A percentile compares a stretch with the other conserved stretches of the same genome.
Conservation (phyloP, 345 rosid species). For the Diplotaxis tenuifolia region DNA sequence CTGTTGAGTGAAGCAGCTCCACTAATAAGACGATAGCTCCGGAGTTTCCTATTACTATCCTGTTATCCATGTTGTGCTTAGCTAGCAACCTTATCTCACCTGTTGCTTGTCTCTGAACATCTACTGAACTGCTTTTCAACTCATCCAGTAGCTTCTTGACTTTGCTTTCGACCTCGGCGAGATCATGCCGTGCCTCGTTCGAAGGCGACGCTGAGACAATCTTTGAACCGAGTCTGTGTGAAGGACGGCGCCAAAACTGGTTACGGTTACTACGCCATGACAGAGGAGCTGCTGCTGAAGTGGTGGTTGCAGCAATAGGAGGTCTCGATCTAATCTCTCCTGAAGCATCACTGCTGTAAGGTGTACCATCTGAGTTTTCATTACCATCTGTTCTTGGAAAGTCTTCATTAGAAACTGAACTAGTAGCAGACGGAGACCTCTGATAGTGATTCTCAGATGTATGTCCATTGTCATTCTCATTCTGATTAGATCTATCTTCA, state of each 20-base stretch:
- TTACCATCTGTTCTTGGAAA: constrained; percentile 55
- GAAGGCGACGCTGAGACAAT: constrained; percentile 66
- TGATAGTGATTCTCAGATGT: constrained; percentile 44
- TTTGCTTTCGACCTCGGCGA: constrained; percentile 68
- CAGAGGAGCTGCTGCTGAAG: constrained; percentile 42
- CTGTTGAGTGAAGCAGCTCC: constrained; percentile 62
- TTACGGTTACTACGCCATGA: constrained; percentile 56
- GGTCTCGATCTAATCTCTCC: constrained; percentile 67
- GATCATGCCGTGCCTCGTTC: constrained; percentile 67
- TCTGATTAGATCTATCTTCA: constrained; percentile 59
- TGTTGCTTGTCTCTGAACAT: constrained; percentile 66
- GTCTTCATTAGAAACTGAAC: constrained; percentile 47
- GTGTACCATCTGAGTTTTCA: constrained; percentile 56
- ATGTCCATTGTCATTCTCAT: no score
- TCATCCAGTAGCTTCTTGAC: constrained; percentile 73
- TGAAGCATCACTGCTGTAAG: constrained; percentile 73
- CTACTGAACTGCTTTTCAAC: constrained; percentile 55
- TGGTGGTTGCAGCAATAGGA: constrained; percentile 45
- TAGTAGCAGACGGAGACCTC: constrained; percentile 63
- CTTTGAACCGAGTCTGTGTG: constrained; percentile 73
- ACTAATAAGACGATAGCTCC: constrained; percentile 75
- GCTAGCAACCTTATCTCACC: constrained; percentile 69
- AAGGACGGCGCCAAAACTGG: constrained; percentile 77
- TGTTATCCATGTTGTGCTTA: constrained; percentile 79
- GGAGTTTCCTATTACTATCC: constrained; percentile 79